These are phyloP conservation scores for Dillenia turbinata DNA, from an alignment of 164 flowering plant species.

Conservation along the genomic window DNA sequence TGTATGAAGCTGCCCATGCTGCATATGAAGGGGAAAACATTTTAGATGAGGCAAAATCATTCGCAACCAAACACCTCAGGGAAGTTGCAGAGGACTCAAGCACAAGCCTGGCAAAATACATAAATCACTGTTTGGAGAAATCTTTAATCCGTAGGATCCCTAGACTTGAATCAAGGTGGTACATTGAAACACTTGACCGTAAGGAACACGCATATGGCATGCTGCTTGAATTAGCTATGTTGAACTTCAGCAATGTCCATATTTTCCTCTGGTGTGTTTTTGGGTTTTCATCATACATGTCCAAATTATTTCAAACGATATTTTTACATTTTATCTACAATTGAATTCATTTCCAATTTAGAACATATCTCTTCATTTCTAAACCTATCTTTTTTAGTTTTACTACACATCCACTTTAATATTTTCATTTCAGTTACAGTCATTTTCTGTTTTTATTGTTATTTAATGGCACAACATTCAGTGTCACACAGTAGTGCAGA, in stretches of 20 bases:
- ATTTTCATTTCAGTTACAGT: too few species aligned
- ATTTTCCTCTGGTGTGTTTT: too few species aligned
- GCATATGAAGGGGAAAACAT: conserved; percentile 23
- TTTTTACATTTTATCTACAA: too few species aligned
- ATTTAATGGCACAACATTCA: too few species aligned
- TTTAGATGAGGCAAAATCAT: conserved; percentile 18
- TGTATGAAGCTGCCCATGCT: conserved; percentile 29
- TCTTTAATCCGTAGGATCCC: conserved; percentile 20
- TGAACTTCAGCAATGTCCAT: conserved; percentile 31
- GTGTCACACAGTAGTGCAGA: too few species aligned
- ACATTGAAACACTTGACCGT: conserved; percentile 16
- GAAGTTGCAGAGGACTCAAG: neutral
- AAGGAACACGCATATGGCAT: neutral
- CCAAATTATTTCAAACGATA: too few species aligned
- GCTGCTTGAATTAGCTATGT: conserved; percentile 24
- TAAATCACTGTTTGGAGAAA: conserved; percentile 21
- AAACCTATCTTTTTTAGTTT: too few species aligned
- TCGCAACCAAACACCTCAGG: conserved; percentile 16
- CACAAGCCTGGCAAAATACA: neutral
- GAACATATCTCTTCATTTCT: too few species aligned
- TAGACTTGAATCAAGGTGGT: conserved; percentile 21
- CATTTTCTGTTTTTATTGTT: too few species aligned
- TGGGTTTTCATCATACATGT: too few species aligned
- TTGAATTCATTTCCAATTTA: too few species aligned
- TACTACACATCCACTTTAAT: too few species aligned